Percentiles rank a stretch among this genome's conserved stretches.
These are phyloP conservation scores for Colletotrichum magnum DNA, from an alignment of 2,329 filamentous ascomycete genomes.

Conservation along the genomic window DNA sequence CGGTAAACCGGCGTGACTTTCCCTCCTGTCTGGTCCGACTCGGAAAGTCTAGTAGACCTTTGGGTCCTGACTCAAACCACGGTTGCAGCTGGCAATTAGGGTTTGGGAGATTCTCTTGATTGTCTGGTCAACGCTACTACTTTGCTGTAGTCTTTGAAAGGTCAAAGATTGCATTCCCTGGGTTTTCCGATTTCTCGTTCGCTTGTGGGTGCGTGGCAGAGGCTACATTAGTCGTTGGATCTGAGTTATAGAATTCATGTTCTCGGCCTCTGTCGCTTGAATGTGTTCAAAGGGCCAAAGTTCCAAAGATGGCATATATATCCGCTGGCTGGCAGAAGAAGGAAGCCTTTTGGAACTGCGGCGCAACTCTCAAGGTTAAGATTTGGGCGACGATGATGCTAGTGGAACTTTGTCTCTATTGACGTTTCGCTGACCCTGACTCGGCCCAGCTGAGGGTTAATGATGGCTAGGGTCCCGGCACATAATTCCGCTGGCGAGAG, in stretches of 20 bases:
- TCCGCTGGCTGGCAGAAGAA: too few relatives aligned
- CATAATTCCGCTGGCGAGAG: background rate
- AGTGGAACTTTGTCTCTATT: conserved; percentile 17
- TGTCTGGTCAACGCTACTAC: background rate
- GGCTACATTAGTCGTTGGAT: too few relatives aligned
- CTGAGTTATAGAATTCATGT: too few relatives aligned
- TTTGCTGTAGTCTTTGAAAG: too few relatives aligned
- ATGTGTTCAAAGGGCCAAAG: background rate
- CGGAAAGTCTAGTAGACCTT: background rate
- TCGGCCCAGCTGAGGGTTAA: background rate
- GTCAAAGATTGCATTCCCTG: too few relatives aligned
- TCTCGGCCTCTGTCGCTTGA: too few relatives aligned
- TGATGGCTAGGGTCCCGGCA: background rate
- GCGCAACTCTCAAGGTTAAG: conserved; percentile 7
- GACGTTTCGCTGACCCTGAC: conserved; percentile 7
- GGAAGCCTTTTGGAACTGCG: background rate
- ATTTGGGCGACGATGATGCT: background rate
- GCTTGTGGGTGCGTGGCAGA: too few relatives aligned
- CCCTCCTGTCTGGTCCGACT: background rate
- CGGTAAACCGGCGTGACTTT: background rate
- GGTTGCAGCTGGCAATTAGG: background rate
- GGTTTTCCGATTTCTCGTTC: too few relatives aligned
- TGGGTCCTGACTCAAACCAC: conserved; percentile 16
- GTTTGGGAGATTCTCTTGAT: background rate
- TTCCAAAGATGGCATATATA: too few relatives aligned